phyloP scores from a whole-genome alignment of 352 stramenopile genomes.

The Phytopythium cucurbitacearum region DNA sequence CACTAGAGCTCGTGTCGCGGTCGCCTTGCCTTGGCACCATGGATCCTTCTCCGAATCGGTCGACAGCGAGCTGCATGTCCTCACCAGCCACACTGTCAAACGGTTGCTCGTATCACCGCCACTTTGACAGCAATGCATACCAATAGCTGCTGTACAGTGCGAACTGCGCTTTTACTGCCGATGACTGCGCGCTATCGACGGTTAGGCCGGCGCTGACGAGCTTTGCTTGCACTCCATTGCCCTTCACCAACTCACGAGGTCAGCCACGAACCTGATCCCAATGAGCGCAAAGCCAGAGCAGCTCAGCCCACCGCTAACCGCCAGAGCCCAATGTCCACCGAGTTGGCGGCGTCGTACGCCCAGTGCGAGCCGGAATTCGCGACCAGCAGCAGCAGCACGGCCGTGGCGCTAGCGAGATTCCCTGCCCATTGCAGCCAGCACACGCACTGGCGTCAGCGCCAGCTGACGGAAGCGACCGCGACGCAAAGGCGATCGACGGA shows the following conservation, averaged over 20 bases:
- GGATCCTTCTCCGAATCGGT: slow-evolving; percentile 38
- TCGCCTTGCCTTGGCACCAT: slow-evolving; percentile 59
- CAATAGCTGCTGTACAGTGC: slow-evolving; percentile 35
- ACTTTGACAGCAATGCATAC: slow-evolving; percentile 7
- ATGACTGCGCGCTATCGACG: slow-evolving; percentile 27
- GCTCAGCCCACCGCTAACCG: slow-evolving; percentile 35
- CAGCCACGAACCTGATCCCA: neutral
- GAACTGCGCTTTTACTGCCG: slow-evolving; percentile 12
- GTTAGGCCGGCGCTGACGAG: slow-evolving; percentile 67
- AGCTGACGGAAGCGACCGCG: neutral
- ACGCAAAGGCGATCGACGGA: neutral
- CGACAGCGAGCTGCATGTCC: slow-evolving; percentile 24
- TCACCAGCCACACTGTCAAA: slow-evolving; percentile 3
- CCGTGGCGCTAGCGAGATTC: slow-evolving; percentile 41
- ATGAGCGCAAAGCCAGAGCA: neutral
- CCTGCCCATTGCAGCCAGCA: slow-evolving; percentile 19
- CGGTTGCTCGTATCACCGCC: neutral
- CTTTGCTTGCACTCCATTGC: slow-evolving; percentile 74
- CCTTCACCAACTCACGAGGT: slow-evolving; percentile 18
- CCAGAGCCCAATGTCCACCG: slow-evolving; percentile 73
- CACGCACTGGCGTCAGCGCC: neutral
- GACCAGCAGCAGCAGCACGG: slow-evolving; percentile 44
- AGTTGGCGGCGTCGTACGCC: slow-evolving; percentile 63
- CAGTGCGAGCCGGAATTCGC: slow-evolving; percentile 44
- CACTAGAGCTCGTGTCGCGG: slow-evolving; percentile 35